Base-by-base conservation (phyloP, 2,329 filamentous ascomycete species). In the Phyllosticta ampelicida region DNA sequence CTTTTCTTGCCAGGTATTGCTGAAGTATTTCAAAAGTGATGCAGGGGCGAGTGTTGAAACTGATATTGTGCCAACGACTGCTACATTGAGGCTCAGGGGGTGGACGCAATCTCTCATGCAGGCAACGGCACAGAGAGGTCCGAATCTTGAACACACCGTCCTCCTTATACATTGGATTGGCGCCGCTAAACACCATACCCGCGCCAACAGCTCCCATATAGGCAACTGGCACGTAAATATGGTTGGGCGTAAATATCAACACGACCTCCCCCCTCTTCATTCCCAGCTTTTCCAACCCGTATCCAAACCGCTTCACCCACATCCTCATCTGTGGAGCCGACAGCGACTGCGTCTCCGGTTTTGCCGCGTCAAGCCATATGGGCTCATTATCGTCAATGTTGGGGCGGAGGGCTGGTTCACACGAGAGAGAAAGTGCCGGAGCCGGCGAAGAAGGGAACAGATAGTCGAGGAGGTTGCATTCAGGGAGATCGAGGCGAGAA, bases 121-220 rank as follows among this genome's bases (percentile, higher is more conserved):
- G 18, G 6, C 3, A 19, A 4, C 44, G 44, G 5, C 18, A 8
- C 5, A 11, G 5, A 11, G 13, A 5, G 8, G 44, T 19, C 13
- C 44, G 5, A 20, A 19, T 19, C 3, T n/a, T 2, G 18, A 51
- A 13, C 48, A 44, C 48, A 58, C 55, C 51, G 18, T 23, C 16
- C n/a, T 58, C 75, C 0, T 87, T 83, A 63, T 84, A 89, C 5
- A 77, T 78, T 0, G 86, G 86, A 61, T 89, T 90, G 1, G 86
- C 86, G 20, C 87, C 88, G 0, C 85, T 87, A 73, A 92, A 92
- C 55, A 92, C 75, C 1, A 86, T 86, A 3, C 87, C 86, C 0
- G 88, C 86, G 81, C 90, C 90, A 54, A 90, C 77, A 18, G 86
- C 78, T 11, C 87, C 88, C 70, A 90, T 77, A 57, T 91, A 82